A percentile compares a stretch with the other conserved stretches of the same genome.
Conservation (phyloP, 2,329 filamentous ascomycete species). For the Botrytis hyacinthi region DNA sequence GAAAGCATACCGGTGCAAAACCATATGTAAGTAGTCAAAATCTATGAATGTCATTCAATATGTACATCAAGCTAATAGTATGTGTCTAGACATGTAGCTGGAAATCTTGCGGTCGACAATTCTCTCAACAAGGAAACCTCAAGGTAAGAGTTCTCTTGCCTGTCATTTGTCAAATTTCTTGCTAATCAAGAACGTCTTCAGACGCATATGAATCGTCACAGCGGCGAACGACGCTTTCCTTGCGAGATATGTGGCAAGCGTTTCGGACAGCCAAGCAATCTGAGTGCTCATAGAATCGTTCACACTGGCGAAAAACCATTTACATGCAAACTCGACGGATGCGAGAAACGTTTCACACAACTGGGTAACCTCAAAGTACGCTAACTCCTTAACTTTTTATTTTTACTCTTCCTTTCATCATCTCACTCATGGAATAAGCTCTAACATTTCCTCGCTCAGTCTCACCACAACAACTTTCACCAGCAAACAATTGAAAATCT, state of each 20-base stretch:
- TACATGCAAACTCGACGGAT: constrained; percentile 66
- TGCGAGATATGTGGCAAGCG: constrained; percentile 5
- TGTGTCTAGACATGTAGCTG: not conserved
- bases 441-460: not conserved
- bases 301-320: constrained; percentile 19
- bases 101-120: not conserved
- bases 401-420: not conserved
- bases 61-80: not conserved
- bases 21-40: constrained; percentile 69
- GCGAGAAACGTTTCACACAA: constrained; percentile 81
- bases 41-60: not conserved
- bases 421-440: not conserved
- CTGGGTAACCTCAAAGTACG: constrained; percentile 81
- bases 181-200: not conserved
- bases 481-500: constrained; percentile 67
- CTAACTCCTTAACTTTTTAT: constrained; percentile 24
- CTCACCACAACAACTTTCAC: constrained; percentile 65
- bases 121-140: constrained; percentile 6
- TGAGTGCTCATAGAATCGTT: constrained; percentile 24
- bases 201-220: constrained; percentile 10
- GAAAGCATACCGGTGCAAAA: constrained; percentile 85
- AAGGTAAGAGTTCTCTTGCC: not conserved
- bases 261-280: constrained; percentile 5
- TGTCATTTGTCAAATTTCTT: not conserved
- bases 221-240: constrained; percentile 7